A percentile compares a stretch with the other conserved stretches of the same genome.
These are phyloP conservation scores for Chaetomiaceae sp. DNA, from an alignment of 2,329 filamentous ascomycete genomes.

Conservation along the genomic window DNA sequence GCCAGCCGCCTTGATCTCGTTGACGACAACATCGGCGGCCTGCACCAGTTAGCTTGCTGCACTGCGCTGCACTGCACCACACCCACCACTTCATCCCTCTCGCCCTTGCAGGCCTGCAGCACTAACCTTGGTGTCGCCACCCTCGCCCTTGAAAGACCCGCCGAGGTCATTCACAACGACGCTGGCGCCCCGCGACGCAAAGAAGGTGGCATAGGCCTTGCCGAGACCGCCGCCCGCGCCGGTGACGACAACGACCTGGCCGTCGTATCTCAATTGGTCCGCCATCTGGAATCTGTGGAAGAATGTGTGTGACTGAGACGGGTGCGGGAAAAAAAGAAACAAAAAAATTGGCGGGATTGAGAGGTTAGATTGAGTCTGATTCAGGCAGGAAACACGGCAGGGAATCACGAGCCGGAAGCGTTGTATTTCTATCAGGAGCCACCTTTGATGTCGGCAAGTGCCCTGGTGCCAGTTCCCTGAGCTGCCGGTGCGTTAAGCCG, in stretches of 20 bases:
- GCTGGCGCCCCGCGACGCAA: slow-evolving; percentile 73
- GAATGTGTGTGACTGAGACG: slow-evolving; percentile 29
- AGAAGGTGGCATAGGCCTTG: slow-evolving; percentile 82
- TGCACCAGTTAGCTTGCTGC: too few species aligned
- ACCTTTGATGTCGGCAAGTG: slow-evolving; percentile 23
- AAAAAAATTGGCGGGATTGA: not conserved
- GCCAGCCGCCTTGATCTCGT: slow-evolving; percentile 79
- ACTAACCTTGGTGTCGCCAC: slow-evolving; percentile 74
- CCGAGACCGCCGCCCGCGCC: slow-evolving; percentile 80
- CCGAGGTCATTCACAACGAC: slow-evolving; percentile 92
- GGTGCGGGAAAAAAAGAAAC: not conserved
- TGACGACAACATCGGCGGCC: slow-evolving; percentile 78
- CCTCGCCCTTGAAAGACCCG: slow-evolving; percentile 89
- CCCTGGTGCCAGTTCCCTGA: slow-evolving; percentile 13
- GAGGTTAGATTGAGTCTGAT: not conserved
- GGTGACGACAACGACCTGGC: slow-evolving; percentile 84
- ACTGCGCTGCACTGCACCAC: too few species aligned
- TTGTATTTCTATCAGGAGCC: slow-evolving; percentile 16
- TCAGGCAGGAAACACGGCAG: not conserved
- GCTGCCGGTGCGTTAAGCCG: slow-evolving; percentile 26
- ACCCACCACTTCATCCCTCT: too few species aligned
- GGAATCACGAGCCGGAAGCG: slow-evolving; percentile 9
- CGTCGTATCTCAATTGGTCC: slow-evolving; percentile 72
- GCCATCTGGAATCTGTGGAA: slow-evolving; percentile 43
- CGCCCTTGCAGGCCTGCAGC: too few species aligned